Evolutionary conservation across 257 asterid genomes (phyloP), one percentile per base, ranked within the genome.

Genomic region (Rubia yunnanensis): DNA sequence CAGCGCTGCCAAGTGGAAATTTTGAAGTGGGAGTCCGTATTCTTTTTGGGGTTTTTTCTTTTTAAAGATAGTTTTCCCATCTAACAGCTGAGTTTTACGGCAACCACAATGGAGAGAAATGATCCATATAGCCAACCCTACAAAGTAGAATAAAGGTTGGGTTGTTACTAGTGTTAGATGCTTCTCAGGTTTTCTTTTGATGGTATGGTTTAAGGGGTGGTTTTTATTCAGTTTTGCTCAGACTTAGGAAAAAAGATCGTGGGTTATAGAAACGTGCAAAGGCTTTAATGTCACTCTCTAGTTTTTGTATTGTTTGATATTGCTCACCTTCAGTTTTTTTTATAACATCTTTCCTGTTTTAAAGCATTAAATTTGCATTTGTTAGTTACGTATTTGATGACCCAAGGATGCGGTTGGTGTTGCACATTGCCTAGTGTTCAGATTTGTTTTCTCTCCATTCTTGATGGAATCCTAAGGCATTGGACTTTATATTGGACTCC

Each of bases 1-100:
- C 85, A 57, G 79, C 82, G 83, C 95, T 94, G 73, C 86, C 95
- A 44, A 86, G 75, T 80, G 99, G 97, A 61, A 85, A 88, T 78
- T 94, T 84, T 80, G 97, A 90, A 90, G 97, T 94, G 54, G 99
- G 99, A 80, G 99, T 94, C 48, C 99, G 96, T 94, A 92, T 92
- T 94, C 96, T 87, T 78, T 73, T 7, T 18, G 5, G 41, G 20
- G 20, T 2, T 52, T 27, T 26, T 14, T 26, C 28, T 23, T 30
- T 31, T 35, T 17, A 31, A 26, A 30, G 64, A 28, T 27, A 17
- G 15, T 5, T 24, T 35, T 14, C 14, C 41, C 3, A 14, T 35
- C 23, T 20, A 59, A 10, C 17, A 23, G 44, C 59, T 44, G 52
- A 17, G 7, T 44, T 44, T 44, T 44, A 44, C 10, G 44, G 52